Conservation (phyloP, 75 land plant species). For the Cunninghamia lanceolata region DNA sequence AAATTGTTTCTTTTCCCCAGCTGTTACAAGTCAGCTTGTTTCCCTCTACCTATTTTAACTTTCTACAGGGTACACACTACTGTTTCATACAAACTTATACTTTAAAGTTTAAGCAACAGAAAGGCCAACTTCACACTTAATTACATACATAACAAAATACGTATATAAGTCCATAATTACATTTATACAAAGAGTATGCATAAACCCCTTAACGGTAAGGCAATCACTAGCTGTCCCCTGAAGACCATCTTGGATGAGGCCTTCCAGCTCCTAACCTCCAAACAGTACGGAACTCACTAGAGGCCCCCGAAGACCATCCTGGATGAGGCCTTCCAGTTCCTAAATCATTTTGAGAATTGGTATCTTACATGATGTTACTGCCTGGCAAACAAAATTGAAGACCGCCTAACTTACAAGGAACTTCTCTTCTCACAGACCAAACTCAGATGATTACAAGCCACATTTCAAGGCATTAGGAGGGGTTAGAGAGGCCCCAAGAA, state of each 20-base stretch:
- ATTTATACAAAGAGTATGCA: background rate
- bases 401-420: background rate
- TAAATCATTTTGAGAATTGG: background rate
- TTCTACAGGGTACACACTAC: too few relatives aligned
- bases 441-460: background rate
- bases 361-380: background rate
- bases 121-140: background rate
- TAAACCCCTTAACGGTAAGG: background rate
- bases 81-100: background rate
- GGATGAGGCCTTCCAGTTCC: background rate
- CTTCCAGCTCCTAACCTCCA: too few relatives aligned
- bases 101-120: background rate
- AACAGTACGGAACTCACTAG: too few relatives aligned
- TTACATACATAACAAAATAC: too few relatives aligned
- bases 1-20: background rate
- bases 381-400: background rate
- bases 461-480: background rate
- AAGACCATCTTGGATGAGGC: too few relatives aligned
- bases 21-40: background rate
- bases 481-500: background rate
- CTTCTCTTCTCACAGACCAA: slow-evolving; percentile 58
- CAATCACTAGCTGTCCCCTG: background rate
- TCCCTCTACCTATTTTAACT: background rate
- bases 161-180: background rate
- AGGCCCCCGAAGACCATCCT: background rate